A percentile compares a stretch with the other conserved stretches of the same genome.
Evolutionary conservation across 768 basidiomycete genomes (phyloP).

Genomic region (Naganishia antarctica): DNA sequence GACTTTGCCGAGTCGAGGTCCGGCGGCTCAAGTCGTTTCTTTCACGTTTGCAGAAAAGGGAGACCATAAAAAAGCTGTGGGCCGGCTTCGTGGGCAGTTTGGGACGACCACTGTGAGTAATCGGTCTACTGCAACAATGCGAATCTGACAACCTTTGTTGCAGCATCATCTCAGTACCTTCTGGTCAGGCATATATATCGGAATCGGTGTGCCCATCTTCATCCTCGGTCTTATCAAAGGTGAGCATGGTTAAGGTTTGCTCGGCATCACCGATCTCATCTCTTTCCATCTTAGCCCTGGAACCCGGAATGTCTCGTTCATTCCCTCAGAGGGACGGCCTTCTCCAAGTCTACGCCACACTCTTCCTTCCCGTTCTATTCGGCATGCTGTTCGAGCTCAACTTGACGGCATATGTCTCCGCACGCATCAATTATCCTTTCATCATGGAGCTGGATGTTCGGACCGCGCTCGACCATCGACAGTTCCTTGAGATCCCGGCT

Average conservation of each 20-base stretch:
- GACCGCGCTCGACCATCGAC: conserved; percentile 68
- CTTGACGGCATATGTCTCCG: conserved; percentile 65
- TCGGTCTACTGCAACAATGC: conserved; percentile 23
- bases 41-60: conserved; percentile 56
- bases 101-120: conserved; percentile 37
- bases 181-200: conserved; percentile 67
- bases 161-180: conserved; percentile 54
- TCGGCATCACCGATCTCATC: background rate
- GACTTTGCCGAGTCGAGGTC: background rate
- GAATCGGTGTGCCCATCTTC: conserved; percentile 66
- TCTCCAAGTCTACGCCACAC: conserved; percentile 69
- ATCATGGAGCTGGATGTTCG: conserved; percentile 61
- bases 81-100: conserved; percentile 58
- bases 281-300: conserved; percentile 54
- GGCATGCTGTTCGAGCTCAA: conserved; percentile 76
- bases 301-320: conserved; percentile 54
- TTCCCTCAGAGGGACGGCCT: conserved; percentile 70
- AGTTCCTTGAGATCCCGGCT: conserved; percentile 79
- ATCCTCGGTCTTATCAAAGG: conserved; percentile 62
- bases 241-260: conserved; percentile 46
- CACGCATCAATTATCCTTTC: conserved; percentile 72
- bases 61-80: conserved; percentile 70
- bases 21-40: conserved; percentile 6
- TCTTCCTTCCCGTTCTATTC: conserved; percentile 71
- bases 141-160: background rate